Evolutionary conservation across 2,329 filamentous ascomycete species (phyloP).

Genomic region (Aspergillus ochraceoroseus): DNA sequence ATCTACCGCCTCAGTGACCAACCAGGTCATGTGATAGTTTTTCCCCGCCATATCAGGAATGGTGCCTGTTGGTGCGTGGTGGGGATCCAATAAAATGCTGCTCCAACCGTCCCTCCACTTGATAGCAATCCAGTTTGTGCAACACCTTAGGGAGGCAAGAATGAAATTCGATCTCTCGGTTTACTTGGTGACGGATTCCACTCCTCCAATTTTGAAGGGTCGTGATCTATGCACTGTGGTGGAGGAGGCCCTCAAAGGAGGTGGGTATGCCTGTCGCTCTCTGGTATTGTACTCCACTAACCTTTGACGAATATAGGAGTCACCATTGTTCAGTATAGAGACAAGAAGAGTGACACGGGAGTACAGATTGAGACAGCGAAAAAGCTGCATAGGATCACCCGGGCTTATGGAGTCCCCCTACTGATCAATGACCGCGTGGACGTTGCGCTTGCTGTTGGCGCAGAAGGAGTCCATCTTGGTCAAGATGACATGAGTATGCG

Average conservation of each 20-base stretch:
- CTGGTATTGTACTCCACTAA: conserved; percentile 7
- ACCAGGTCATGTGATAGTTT: background rate
- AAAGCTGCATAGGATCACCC: conserved; percentile 66
- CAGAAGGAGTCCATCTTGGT: conserved; percentile 89
- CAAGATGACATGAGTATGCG: conserved; percentile 80
- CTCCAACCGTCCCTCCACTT: too few relatives aligned
- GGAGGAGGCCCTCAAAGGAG: conserved; percentile 67
- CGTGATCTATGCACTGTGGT: conserved; percentile 69
- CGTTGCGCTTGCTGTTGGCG: conserved; percentile 76
- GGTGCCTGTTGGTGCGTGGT: background rate
- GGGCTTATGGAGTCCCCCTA: conserved; percentile 65
- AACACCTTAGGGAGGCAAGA: too few relatives aligned
- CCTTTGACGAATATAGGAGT: conserved; percentile 50
- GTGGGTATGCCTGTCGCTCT: conserved; percentile 38
- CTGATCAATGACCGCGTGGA: conserved; percentile 92
- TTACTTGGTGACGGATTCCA: conserved; percentile 91
- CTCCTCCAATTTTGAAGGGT: conserved; percentile 70
- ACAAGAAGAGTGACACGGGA: conserved; percentile 75
- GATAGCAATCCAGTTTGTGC: too few relatives aligned
- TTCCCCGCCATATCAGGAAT: conserved; percentile 8
- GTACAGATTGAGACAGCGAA: conserved; percentile 65
- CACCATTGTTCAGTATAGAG: conserved; percentile 82
- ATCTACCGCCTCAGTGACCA: background rate
- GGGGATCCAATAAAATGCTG: background rate
- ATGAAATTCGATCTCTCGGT: conserved; percentile 67